A percentile compares a stretch with the other conserved stretches of the same genome.
These are phyloP conservation scores for Leptodontidium sp. DNA, from an alignment of 2,329 filamentous ascomycete species.

Conservation along the genomic window DNA sequence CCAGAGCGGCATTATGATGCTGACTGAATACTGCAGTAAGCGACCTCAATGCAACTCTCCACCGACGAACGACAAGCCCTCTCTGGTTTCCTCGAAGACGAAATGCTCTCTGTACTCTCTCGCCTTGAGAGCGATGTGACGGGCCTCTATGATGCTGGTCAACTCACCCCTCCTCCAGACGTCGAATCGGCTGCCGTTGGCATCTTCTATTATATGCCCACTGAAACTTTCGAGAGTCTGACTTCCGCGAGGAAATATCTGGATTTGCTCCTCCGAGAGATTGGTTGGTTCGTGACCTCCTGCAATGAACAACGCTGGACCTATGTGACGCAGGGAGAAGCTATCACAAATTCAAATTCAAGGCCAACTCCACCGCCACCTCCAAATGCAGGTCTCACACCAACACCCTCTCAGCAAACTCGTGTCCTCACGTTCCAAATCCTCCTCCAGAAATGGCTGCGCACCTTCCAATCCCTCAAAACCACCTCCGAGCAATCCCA, in stretches of 20 bases:
- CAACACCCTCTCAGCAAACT: neutral
- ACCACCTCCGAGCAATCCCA: neutral
- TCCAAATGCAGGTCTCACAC: neutral
- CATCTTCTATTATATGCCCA: neutral
- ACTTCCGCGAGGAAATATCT: conserved; percentile 5
- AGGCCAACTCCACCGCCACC: too few species aligned
- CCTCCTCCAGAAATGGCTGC: neutral
- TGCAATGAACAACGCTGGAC: neutral
- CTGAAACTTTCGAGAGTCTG: neutral
- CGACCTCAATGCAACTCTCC: neutral
- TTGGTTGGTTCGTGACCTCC: neutral
- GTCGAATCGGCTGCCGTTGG: neutral
- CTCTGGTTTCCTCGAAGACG: neutral
- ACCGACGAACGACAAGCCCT: neutral
- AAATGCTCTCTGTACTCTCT: neutral
- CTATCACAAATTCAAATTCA: neutral
- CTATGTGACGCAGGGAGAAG: neutral
- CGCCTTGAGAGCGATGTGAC: neutral
- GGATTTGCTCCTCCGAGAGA: neutral
- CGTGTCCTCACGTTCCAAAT: neutral
- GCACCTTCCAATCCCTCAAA: neutral
- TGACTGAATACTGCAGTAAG: conserved; percentile 7
- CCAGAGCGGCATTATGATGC: neutral
- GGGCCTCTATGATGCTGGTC: neutral
- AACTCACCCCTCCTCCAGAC: neutral